Conservation (phyloP, 2,329 filamentous ascomycete genomes). For the Rhinocladiella mackenziei region DNA sequence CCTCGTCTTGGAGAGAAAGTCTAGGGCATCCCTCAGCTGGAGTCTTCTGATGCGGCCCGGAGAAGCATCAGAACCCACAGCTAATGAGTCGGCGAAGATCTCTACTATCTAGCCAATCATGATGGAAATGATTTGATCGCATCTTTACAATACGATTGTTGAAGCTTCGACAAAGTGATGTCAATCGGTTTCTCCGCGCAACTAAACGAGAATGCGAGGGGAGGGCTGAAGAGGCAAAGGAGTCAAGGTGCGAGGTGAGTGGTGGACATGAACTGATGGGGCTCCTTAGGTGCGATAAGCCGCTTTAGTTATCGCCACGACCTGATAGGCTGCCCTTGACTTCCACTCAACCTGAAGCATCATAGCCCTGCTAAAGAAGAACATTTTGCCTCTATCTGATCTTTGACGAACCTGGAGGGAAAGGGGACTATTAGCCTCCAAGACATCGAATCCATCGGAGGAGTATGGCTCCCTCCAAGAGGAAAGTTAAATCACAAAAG, state of each 20-base stretch:
- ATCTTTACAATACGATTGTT: neutral
- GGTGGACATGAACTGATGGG: too few relatives aligned
- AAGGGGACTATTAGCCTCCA: too few relatives aligned
- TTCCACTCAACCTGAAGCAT: neutral
- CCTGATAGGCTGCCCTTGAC: neutral
- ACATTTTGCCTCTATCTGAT: neutral
- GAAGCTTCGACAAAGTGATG: neutral
- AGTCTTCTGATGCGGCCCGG: too few relatives aligned
- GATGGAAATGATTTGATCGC: conserved; percentile 4
- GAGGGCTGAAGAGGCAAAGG: neutral
- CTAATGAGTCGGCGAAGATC: neutral
- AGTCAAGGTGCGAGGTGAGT: too few relatives aligned
- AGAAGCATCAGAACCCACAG: neutral
- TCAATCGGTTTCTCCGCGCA: conserved; percentile 7
- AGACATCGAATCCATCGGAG: too few relatives aligned
- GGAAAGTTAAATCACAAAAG: too few relatives aligned
- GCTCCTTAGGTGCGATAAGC: too few relatives aligned
- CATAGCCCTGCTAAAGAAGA: neutral
- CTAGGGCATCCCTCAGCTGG: too few relatives aligned
- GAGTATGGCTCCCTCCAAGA: too few relatives aligned
- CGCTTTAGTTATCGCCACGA: neutral
- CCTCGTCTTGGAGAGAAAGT: too few relatives aligned
- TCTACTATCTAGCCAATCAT: conserved; percentile 9
- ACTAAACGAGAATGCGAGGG: neutral
- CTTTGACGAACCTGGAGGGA: neutral